Conservation (phyloP, 164 flowering plant genomes). For the Magnolia changhungtana region DNA sequence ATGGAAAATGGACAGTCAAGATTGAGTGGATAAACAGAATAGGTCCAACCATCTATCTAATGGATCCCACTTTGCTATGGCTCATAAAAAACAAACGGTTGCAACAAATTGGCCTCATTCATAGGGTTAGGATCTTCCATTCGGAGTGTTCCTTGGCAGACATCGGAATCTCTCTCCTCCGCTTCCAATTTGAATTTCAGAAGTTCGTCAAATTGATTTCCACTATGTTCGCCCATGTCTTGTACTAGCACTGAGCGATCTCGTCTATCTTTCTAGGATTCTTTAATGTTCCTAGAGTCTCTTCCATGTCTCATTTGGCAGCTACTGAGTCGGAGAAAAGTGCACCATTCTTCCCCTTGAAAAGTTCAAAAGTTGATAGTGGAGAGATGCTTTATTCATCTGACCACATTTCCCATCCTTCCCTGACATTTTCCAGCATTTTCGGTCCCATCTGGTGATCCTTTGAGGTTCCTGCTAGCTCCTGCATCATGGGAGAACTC, state of each 20-base stretch:
- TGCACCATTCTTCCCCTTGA: not conserved
- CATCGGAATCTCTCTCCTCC: conserved; percentile 29
- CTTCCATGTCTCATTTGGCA: not conserved
- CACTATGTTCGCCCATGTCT: conserved; percentile 26
- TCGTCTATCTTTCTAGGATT: conserved; percentile 86
- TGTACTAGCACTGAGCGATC: conserved; percentile 38
- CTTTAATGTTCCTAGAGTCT: conserved; percentile 57
- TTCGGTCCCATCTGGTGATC: no score
- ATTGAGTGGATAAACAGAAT: no score
- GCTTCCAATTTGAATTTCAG: conserved; percentile 29
- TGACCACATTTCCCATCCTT: no score
- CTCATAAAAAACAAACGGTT: no score
- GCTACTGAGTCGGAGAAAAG: not conserved
- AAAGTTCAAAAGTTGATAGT: not conserved
- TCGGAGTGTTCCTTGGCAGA: conserved; percentile 19
- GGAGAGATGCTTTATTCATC: conserved; percentile 9
- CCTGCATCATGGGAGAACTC: no score
- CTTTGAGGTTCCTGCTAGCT: no score
- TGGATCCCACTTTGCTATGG: no score
- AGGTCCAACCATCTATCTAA: no score
- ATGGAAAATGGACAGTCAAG: no score
- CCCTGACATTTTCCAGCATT: no score
- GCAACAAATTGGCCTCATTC: no score
- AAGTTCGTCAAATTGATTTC: conserved; percentile 32
- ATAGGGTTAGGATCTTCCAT: no score